These are phyloP conservation scores for Ophiostoma triangulosporum DNA, from an alignment of 2,329 filamentous ascomycete species.

Conservation along the genomic window DNA sequence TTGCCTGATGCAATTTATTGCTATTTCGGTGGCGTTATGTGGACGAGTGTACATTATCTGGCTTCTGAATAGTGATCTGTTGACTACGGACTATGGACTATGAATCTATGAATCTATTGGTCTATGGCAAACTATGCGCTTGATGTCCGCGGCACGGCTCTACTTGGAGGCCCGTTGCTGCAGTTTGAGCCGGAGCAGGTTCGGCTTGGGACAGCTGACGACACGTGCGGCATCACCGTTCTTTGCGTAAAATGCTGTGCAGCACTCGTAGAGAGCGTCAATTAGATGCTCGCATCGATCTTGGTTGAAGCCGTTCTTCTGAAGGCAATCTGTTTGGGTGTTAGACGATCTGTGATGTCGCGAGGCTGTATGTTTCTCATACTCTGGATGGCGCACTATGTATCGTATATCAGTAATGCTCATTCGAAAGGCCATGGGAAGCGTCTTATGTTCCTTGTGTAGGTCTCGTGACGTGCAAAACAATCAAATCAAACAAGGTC, in stretches of 20 bases:
- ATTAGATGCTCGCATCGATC: constrained; percentile 66
- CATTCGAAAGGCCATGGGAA: too few species aligned
- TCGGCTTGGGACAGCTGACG: constrained; percentile 74
- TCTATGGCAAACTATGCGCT: not conserved
- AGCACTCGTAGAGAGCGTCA: constrained; percentile 85
- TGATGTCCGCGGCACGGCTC: too few species aligned
- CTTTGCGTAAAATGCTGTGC: constrained; percentile 71
- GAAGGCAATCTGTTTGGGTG: constrained; percentile 55
- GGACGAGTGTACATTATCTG: constrained; percentile 30
- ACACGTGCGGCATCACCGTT: constrained; percentile 65
- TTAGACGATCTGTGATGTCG: constrained; percentile 8
- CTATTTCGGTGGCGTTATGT: constrained; percentile 23
- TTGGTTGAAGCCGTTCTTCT: constrained; percentile 74
- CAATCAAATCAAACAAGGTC: too few species aligned
- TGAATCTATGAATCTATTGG: too few species aligned
- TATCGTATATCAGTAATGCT: not conserved
- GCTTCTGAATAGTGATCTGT: too few species aligned
- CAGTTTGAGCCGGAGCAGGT: constrained; percentile 69
- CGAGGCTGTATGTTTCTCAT: constrained; percentile 9
- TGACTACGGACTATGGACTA: too few species aligned
- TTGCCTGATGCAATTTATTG: constrained; percentile 39
- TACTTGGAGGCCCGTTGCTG: constrained; percentile 46
- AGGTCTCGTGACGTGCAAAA: too few species aligned
- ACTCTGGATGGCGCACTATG: constrained; percentile 84
- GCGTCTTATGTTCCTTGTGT: too few species aligned